A percentile compares a stretch with the other conserved stretches of the same genome.
Conservation (phyloP, 495 filamentous ascomycete genomes). For the Clohesyomyces aquaticus region DNA sequence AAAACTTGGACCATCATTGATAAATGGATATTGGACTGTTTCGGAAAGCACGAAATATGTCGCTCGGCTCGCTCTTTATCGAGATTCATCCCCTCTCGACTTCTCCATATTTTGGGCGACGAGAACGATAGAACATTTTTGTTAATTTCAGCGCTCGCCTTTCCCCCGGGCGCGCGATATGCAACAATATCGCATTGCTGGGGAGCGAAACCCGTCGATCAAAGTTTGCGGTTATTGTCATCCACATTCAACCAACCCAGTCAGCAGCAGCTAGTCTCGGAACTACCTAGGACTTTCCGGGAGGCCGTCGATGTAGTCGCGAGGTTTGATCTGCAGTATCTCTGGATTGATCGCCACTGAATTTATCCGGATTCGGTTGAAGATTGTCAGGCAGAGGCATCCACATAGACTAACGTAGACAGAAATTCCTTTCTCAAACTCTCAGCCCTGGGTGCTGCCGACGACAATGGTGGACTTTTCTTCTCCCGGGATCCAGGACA, state of each 20-base stretch:
- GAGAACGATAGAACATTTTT: neutral
- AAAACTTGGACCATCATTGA: neutral
- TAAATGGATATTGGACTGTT: neutral
- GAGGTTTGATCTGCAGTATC: neutral
- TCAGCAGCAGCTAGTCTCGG: neutral
- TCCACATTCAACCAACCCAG: neutral
- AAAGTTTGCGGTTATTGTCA: neutral
- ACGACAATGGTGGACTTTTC: neutral
- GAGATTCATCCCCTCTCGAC: neutral
- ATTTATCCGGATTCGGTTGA: constrained; percentile 1
- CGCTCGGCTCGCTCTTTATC: neutral
- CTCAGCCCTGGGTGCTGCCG: neutral
- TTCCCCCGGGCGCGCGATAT: neutral
- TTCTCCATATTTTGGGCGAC: neutral
- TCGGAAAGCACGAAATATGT: neutral
- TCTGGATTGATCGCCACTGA: constrained; percentile 14
- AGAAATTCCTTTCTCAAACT: neutral
- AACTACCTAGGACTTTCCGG: constrained; percentile 4
- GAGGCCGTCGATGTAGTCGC: neutral
- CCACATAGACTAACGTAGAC: constrained; percentile 4
- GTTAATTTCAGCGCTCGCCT: neutral
- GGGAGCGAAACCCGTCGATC: neutral
- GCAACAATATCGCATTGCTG: neutral
- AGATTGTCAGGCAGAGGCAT: neutral
- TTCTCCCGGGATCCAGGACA: neutral